Evolutionary conservation across 148 eudicot species (phyloP), one percentile per base, ranked within the genome.

Genomic region (Spergularia marina): DNA sequence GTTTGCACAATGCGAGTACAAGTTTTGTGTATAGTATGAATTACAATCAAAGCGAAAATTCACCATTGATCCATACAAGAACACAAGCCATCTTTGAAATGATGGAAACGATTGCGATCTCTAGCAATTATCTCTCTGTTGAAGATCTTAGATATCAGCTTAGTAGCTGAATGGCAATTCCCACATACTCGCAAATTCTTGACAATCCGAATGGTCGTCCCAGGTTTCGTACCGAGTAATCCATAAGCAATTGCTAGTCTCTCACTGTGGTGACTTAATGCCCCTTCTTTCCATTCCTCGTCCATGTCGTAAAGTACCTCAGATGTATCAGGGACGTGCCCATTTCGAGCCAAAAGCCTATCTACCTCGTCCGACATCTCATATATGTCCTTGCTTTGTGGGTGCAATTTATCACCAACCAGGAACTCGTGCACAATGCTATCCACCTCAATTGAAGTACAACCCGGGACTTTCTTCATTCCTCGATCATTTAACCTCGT

Each of bases 381-480:
- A 71, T 87, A 84, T 70, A 87, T 87, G 17, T 83, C 76, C 25
- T 74, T 49, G 39, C 78, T 78, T 68, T 79, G 81, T 58, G 88
- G 84, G 68, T 89, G 93, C 18, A 83, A 36, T 80, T 82, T 84
- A 59, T 87, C 93, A 23, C 87, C 80, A 1, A 80, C 89, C 20
- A 89, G 40, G 65, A 89, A 89, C 79, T 87, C 91, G 16, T 85
- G 83, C 53, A 82, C 82, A 56, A 82, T 72, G 61, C 87, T 84
- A 79, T 83, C 73, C 14, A 89, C 83, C 78, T 85, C 91, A 62
- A 87, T 87, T 3, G 89, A 87, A 51, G 88, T 89, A 78, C 93
- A 87, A 4, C 91, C 93, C 0, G 91, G 93, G 17, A 80, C 68
- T 74, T 87, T 89, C 72, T 84, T 85, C 59, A 82, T 67, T 15